Evolutionary conservation across 768 basidiomycete genomes (phyloP), one percentile per base, ranked within the genome.

Genomic region (Pilatotrama ljubarskyi): DNA sequence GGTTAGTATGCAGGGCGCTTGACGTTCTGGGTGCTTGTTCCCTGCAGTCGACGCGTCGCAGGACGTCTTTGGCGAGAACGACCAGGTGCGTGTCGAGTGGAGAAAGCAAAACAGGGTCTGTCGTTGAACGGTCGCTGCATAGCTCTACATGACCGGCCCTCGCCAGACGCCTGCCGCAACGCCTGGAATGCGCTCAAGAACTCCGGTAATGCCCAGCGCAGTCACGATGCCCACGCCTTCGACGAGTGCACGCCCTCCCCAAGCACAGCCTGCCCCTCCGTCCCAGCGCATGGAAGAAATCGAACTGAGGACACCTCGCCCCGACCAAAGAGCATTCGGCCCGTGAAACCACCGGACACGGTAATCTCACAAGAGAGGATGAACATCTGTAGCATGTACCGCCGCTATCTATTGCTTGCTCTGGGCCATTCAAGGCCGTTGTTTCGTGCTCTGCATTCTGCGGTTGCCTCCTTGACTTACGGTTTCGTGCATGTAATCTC

Each of bases 221-320:
- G 36, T 15, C 3, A 24, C 55, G 46, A 42, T 61, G 55, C 55
- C 55, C 8, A 43, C 36, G 40, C 59, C 53, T 17, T 35, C 40
- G 26, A 49, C 38, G 22, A 37, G 40, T 40, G 25, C 51, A 37
- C 37, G 26, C 44, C 41, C 32, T 32, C 50, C 9, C 13, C 37
- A 4, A 24, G 26, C 44, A 24, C 24, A 32, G 15, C 50, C 29
- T 32, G 29, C 29, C 10, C 29, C 4, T 32, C n/a, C 44, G n/a
- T 51, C 9, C 32, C 52, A 44, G 42, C 46, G 43, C 24, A 44
- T 63, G 35, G 72, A 73, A 49, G 72, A 70, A 58, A 68, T 73
- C 61, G 72, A 73, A 57, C 61, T 73, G 61, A 46, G 25, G 22
- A 65, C 68, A 25, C 65, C 68, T 20, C 53, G 59, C n/a, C 47